phyloP scores from a whole-genome alignment of 331 rosid species.

The Telfairia occidentalis region DNA sequence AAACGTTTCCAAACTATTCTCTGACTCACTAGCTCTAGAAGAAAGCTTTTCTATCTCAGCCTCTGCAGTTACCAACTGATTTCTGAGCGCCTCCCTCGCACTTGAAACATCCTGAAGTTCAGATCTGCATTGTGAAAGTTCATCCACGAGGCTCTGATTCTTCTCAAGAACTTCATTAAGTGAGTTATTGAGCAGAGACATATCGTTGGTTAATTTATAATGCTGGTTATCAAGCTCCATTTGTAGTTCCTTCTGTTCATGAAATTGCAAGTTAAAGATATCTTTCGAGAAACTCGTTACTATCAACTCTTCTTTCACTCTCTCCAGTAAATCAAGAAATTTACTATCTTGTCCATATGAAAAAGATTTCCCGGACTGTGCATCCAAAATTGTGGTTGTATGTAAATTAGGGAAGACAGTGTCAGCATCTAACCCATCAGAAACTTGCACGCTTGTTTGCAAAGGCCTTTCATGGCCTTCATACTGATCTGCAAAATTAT shows the following conservation, averaged over 20 bases:
- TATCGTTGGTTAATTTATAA: conserved; percentile 33
- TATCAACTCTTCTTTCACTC: conserved; percentile 63
- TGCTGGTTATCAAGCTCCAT: conserved; percentile 40
- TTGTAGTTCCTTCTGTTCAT: conserved; percentile 49
- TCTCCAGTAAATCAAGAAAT: conserved; percentile 38
- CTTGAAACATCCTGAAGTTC: conserved; percentile 40
- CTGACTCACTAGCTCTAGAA: conserved; percentile 44
- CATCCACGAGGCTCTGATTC: conserved; percentile 52
- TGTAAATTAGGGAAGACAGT: conserved; percentile 23
- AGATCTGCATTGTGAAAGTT: conserved; percentile 46
- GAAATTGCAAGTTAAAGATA: conserved; percentile 43
- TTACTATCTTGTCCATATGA: conserved; percentile 22
- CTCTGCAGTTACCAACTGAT: conserved; percentile 30
- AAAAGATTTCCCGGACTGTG: conserved; percentile 25
- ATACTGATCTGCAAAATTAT: conserved; percentile 17
- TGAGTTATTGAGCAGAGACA: conserved; percentile 38
- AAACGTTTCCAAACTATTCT: conserved; percentile 41
- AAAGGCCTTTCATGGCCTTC: conserved; percentile 20
- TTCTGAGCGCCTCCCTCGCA: conserved; percentile 45
- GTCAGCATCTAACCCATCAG: conserved; percentile 14
- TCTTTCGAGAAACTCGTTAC: conserved; percentile 47
- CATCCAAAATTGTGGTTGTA: conserved; percentile 23
- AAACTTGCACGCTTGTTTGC: conserved; percentile 18
- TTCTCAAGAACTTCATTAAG: conserved; percentile 38
- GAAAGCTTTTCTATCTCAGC: conserved; percentile 49